phyloP scores from a whole-genome alignment of 331 rosid species.

The Acacia pycnantha region DNA sequence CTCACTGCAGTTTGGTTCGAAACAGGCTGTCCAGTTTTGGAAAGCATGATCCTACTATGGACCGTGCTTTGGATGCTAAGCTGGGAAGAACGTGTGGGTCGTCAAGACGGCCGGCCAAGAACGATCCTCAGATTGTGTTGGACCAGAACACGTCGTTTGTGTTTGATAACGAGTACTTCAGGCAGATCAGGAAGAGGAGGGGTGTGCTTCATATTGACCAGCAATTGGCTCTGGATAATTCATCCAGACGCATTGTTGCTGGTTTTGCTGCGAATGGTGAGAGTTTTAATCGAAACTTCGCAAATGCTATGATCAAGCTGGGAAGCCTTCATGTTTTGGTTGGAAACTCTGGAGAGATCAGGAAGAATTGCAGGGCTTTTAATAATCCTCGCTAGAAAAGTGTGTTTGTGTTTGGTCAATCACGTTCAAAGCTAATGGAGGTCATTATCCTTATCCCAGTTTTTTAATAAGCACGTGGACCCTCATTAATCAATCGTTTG shows the following conservation, averaged over 20 bases:
- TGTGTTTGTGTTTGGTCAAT: background rate
- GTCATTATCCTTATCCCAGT: background rate
- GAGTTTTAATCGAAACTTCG: constrained; percentile 32
- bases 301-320: constrained; percentile 44
- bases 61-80: constrained; percentile 32
- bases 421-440: background rate
- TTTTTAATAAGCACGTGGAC: background rate
- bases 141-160: constrained; percentile 38
- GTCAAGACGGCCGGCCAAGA: too few species aligned
- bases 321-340: constrained; percentile 33
- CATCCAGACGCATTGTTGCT: constrained; percentile 17
- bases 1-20: constrained; percentile 38
- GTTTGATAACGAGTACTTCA: constrained; percentile 44
- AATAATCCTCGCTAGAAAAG: constrained; percentile 1
- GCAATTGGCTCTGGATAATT: constrained; percentile 35
- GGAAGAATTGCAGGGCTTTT: constrained; percentile 50
- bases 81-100: constrained; percentile 26
- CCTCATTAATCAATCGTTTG: background rate
- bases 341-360: constrained; percentile 46
- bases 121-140: constrained; percentile 30
- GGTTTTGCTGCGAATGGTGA: constrained; percentile 26
- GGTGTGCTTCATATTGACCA: constrained; percentile 58
- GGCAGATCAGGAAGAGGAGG: constrained; percentile 26
- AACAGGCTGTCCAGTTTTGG: constrained; percentile 37
- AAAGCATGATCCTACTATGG: constrained; percentile 46